Evolutionary conservation across 805 yeast species (phyloP).

Genomic region (Isabelozyma pseudorhagii): DNA sequence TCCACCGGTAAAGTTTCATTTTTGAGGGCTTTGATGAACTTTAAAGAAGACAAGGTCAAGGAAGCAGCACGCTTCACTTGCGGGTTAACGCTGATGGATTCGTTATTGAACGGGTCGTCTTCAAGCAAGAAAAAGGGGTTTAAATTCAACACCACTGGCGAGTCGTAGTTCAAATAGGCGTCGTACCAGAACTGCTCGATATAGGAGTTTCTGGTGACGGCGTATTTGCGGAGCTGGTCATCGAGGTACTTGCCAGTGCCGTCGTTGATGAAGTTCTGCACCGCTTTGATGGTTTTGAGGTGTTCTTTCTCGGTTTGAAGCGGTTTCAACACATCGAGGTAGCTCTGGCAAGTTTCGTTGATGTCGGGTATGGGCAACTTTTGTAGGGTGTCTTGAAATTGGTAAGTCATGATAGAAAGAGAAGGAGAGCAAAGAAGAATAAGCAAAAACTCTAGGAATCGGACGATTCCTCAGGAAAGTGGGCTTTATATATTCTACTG

Average conservation of each 20-base stretch:
- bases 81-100: slow-evolving; percentile 39
- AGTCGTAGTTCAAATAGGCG: slow-evolving; percentile 80
- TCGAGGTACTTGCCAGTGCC: slow-evolving; percentile 58
- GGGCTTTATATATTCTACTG: background rate
- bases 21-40: slow-evolving; percentile 77
- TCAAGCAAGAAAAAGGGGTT: slow-evolving; percentile 89
- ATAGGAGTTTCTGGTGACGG: slow-evolving; percentile 66
- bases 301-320: slow-evolving; percentile 78
- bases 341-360: slow-evolving; percentile 60
- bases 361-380: slow-evolving; percentile 82
- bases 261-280: slow-evolving; percentile 50
- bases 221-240: slow-evolving; percentile 57
- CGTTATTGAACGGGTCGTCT: slow-evolving; percentile 81
- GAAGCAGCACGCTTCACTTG: slow-evolving; percentile 83
- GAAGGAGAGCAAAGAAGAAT: background rate
- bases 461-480: background rate
- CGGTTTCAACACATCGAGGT: slow-evolving; percentile 68
- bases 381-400: slow-evolving; percentile 53
- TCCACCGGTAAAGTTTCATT: slow-evolving; percentile 74
- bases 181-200: slow-evolving; percentile 96
- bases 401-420: slow-evolving; percentile 41
- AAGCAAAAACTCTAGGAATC: background rate
- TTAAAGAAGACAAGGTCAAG: slow-evolving; percentile 69
- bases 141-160: slow-evolving; percentile 86
- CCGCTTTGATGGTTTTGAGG: slow-evolving; percentile 54